These are phyloP conservation scores for Cryptococcus wingfieldii DNA, from an alignment of 1,284 basidiomycete genomes.

Conservation along the genomic window DNA sequence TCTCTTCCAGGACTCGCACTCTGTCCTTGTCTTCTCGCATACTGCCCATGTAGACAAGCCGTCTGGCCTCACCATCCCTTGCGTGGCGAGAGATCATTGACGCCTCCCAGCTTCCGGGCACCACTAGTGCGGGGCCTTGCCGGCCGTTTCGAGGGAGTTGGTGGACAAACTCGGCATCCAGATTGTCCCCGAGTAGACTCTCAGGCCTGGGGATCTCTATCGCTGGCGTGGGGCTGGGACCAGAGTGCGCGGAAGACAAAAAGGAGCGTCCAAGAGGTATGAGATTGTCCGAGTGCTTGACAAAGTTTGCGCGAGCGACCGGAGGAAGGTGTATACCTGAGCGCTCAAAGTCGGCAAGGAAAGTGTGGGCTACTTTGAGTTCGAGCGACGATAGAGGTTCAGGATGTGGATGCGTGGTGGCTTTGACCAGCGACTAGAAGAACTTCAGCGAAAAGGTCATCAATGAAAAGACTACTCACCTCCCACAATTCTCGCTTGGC, in stretches of 20 bases:
- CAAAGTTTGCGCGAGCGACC: constrained; percentile 70
- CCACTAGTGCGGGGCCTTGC: constrained; percentile 57
- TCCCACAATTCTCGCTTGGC: constrained; percentile 88
- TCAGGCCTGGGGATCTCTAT: constrained; percentile 35
- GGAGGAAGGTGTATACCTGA: constrained; percentile 88
- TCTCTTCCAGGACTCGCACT: constrained; percentile 62
- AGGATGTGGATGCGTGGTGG: constrained; percentile 35
- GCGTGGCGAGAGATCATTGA: constrained; percentile 87
- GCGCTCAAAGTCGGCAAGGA: constrained; percentile 95
- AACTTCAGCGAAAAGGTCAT: background rate
- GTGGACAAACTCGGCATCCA: constrained; percentile 40
- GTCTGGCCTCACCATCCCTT: constrained; percentile 71
- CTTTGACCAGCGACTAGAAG: constrained; percentile 38
- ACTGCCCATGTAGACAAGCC: constrained; percentile 72
- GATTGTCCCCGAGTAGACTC: constrained; percentile 24
- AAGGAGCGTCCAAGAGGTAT: constrained; percentile 84
- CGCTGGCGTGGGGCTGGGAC: constrained; percentile 22
- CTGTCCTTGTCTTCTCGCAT: constrained; percentile 52
- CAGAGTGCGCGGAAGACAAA: constrained; percentile 57
- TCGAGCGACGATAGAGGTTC: constrained; percentile 41
- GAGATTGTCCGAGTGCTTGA: constrained; percentile 85
- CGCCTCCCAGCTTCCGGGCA: constrained; percentile 81
- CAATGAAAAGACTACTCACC: constrained; percentile 51
- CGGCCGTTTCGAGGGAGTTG: constrained; percentile 52
- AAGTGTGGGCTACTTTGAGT: constrained; percentile 77